A percentile compares a stretch with the other conserved stretches of the same genome.
Conservation (phyloP, 2,329 filamentous ascomycete genomes). For the Fusarium odoratissimum region DNA sequence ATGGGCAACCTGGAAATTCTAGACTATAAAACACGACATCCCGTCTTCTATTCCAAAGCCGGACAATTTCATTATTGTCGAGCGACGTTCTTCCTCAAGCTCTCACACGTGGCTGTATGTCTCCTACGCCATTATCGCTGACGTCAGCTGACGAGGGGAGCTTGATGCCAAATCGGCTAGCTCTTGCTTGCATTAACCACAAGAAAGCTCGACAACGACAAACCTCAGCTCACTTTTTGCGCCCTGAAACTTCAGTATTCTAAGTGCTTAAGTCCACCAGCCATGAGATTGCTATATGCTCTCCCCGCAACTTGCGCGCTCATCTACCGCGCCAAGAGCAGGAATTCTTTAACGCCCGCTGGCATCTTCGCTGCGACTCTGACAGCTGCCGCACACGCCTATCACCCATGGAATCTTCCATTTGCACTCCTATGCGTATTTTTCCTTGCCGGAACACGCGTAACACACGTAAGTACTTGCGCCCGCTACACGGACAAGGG, state of each 20-base stretch:
- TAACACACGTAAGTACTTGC: constrained; percentile 74
- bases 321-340: constrained; percentile 74
- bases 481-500: neutral
- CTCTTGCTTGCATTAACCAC: constrained; percentile 9
- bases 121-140: constrained; percentile 12
- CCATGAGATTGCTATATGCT: constrained; percentile 69
- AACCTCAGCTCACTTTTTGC: neutral
- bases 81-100: neutral
- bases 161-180: constrained; percentile 19
- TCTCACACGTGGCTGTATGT: constrained; percentile 5
- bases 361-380: constrained; percentile 78
- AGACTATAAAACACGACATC: neutral
- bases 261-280: constrained; percentile 31
- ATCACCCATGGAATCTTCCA: constrained; percentile 96
- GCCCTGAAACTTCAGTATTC: constrained; percentile 1
- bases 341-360: constrained; percentile 80
- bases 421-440: constrained; percentile 86
- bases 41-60: neutral
- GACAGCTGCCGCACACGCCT: constrained; percentile 82
- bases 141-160: constrained; percentile 37
- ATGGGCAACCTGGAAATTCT: neutral
- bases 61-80: neutral
- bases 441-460: constrained; percentile 85
- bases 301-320: constrained; percentile 69
- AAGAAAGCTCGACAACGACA: constrained; percentile 13